phyloP scores from a whole-genome alignment of 331 rosid genomes.

The Arachis monticola region DNA sequence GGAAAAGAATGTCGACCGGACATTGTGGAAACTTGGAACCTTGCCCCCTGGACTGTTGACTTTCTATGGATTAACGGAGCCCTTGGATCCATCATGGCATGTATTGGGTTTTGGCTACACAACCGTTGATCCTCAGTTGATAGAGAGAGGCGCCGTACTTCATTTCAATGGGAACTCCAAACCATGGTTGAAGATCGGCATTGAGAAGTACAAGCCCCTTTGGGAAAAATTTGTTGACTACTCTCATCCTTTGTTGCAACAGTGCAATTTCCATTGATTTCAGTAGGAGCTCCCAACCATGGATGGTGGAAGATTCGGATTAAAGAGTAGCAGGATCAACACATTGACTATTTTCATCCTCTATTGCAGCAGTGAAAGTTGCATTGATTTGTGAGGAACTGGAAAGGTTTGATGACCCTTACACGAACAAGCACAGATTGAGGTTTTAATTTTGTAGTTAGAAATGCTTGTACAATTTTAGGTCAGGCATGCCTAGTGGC shows the following conservation, averaged over 20 bases:
- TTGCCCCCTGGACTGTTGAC: constrained; percentile 93
- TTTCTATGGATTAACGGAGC: constrained; percentile 87
- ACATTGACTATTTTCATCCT: constrained; percentile 57
- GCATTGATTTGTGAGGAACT: constrained; percentile 47
- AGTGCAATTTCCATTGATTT: constrained; percentile 88
- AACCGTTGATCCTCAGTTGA: constrained; percentile 72
- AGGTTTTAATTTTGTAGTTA: constrained; percentile 42
- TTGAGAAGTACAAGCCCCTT: constrained; percentile 88
- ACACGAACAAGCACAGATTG: constrained; percentile 27
- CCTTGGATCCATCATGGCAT: constrained; percentile 88
- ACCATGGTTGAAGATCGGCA: constrained; percentile 97
- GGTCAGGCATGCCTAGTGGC: constrained; percentile 52
- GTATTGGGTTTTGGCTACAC: constrained; percentile 94
- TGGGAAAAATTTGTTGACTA: constrained; percentile 90
- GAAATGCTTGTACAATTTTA: constrained; percentile 56
- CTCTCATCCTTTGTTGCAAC: constrained; percentile 71
- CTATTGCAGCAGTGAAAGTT: constrained; percentile 63
- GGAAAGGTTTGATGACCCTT: constrained; percentile 38
- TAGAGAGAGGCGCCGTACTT: constrained; percentile 89
- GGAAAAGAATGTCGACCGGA: constrained; percentile 84
- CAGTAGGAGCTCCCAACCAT: constrained; percentile 60
- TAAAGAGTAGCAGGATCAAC: constrained; percentile 54
- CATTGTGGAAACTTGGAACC: constrained; percentile 95
- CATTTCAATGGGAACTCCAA: constrained; percentile 94
- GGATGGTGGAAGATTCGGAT: constrained; percentile 65